Base-by-base conservation (phyloP, 306 rosid species). In the Adenanthera pavonina region DNA sequence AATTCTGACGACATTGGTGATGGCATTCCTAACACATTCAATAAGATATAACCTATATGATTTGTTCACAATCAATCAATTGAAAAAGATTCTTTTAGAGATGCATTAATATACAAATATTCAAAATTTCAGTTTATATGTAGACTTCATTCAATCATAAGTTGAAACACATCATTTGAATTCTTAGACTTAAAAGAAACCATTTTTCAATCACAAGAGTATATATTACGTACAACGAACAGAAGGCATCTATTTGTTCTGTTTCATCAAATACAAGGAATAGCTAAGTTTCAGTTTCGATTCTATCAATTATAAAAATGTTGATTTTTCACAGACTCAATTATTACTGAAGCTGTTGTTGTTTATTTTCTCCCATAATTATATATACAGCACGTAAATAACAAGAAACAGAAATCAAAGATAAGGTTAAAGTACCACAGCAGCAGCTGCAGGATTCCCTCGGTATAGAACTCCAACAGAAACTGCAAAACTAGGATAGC, bases 401-500 rank as follows among this genome's bases (percentile, higher is more conserved):
- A 30, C 51, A 69, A 8, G 64, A 84, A 60, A 57, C 47, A 72
- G 41, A 86, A 76, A 76, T 64, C 30, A 83, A 72, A 68, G 73
- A 66, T 46, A 81, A 16, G 78, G 34, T 44, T 62, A 54, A 71
- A 73, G 59, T 82, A 95, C 99, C 97, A 95, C 99, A 3, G 96
- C 85, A 53, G 98, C 98, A 74, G 98, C 97, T 48, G 90, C 93
- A 81, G 99, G 99, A 78, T 87, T 93, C 85, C 99, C 99, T 80
- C 84, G 89, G 84, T 86, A 92, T 40, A 95, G 77, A 84, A 95
- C 97, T 74, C 98, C 99, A 53, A 95, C 91, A 74, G 99, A 93
- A 70, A 95, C 99, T 7, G 97, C 98, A 89, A 95, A 95, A 88
- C 90, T 84, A 43, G 98, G 98, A 85, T 95, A 95, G 82, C 97